phyloP scores from a whole-genome alignment of 306 rosid genomes.

The Vigna nakashimae region DNA sequence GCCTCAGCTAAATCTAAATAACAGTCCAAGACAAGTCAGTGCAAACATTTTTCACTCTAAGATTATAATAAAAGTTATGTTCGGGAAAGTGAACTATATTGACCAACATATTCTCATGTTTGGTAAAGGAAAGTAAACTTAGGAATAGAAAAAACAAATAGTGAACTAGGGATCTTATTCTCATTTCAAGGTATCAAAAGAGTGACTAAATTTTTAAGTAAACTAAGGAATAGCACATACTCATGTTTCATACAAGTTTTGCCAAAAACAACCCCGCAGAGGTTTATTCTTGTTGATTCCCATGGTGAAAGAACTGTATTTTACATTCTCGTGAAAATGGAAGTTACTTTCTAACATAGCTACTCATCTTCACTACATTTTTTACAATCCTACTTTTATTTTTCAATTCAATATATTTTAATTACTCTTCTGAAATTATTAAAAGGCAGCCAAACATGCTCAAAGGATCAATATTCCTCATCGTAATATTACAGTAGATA shows the following conservation, averaged over 20 bases:
- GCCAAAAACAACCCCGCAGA: background rate
- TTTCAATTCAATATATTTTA: background rate
- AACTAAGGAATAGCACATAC: background rate
- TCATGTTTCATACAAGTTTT: background rate
- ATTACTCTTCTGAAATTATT: background rate
- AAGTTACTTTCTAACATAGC: background rate
- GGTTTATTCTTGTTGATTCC: background rate
- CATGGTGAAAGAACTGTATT: background rate
- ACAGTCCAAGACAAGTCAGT: background rate
- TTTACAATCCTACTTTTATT: background rate
- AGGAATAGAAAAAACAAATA: too few relatives aligned
- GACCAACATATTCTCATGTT: background rate
- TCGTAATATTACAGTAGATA: background rate
- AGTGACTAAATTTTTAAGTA: background rate
- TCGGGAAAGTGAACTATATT: background rate
- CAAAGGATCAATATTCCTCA: background rate
- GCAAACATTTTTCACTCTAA: background rate
- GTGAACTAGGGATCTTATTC: too few relatives aligned
- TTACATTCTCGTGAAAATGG: background rate
- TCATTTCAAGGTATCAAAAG: background rate
- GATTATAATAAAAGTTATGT: background rate
- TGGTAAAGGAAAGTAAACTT: background rate
- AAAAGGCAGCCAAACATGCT: background rate
- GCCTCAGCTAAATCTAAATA: constrained; percentile 26
- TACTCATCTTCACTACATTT: background rate